Evolutionary conservation across 352 stramenopile species (phyloP), one percentile per base, ranked within the genome.

Genomic region (Vaucheria bursata): DNA sequence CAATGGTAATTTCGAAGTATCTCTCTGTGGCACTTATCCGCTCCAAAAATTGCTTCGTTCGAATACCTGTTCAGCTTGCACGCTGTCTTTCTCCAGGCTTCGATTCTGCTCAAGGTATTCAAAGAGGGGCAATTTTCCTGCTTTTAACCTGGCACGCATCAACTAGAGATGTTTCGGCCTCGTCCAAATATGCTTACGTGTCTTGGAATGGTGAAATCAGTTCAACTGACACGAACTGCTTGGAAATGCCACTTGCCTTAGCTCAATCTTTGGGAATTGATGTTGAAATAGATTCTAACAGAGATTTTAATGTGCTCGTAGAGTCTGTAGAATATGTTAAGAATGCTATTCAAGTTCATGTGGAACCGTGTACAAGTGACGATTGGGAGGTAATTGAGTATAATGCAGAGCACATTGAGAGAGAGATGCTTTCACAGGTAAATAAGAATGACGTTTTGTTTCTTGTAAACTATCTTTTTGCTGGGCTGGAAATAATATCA

Each of bases 331-430:
- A 92, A 3, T 79, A 83, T 31, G 77, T 93, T 33, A 86, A 89
- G 0, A 86, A 89, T 53, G 89, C 89, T 32, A 79, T 82, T 3
- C 85, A 92, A 39, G 85, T 95, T 29, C 89, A 91, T 73, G 88
- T 95, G 1, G 90, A 95, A 68, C 90, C 90, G 5, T 89, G 87
- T 52, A 92, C 90, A 0, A 77, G 88, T 0, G 90, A 95, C 77
- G 90, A 95, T 80, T 95, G 90, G 90, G 90, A 95, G 73, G 85
- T 95, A 25, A 91, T 95, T 72, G 90, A 95, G 79, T 73, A 93
- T 71, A 89, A 94, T 76, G 89, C 90, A 0, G 90, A 89, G 0
- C 82, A 89, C 38, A 86, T 95, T 69, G 90, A 95, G 73, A 86
- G 83, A 31, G 88, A 93, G 71, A 85, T 95, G 59, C 77, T 95